These are phyloP conservation scores for Aspergillus olivimuriae DNA, from an alignment of 495 filamentous ascomycete genomes.

Conservation along the genomic window DNA sequence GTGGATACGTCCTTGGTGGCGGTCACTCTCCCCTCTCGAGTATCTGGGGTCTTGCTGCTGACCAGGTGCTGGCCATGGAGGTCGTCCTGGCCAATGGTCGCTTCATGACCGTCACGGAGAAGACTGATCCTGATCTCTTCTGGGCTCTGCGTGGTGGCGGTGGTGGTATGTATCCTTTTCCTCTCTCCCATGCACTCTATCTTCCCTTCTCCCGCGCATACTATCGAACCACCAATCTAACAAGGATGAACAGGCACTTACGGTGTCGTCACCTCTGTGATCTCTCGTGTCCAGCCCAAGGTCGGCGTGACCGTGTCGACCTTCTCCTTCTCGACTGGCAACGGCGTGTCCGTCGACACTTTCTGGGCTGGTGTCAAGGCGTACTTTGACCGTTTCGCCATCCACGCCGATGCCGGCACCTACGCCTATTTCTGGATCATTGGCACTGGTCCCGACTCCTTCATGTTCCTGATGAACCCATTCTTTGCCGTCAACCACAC, in stretches of 20 bases:
- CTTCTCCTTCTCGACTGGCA: conserved; percentile 33
- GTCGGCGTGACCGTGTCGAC: conserved; percentile 32
- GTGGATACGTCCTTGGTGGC: conserved; percentile 39
- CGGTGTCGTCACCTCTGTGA: conserved; percentile 46
- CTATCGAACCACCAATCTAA: too few relatives aligned
- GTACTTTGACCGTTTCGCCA: conserved; percentile 41
- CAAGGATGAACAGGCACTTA: conserved; percentile 42
- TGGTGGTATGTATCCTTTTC: conserved; percentile 9
- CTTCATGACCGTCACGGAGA: conserved; percentile 43
- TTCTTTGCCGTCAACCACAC: conserved; percentile 49
- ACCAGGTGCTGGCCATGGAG: conserved; percentile 39
- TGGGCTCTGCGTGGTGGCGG: conserved; percentile 43
- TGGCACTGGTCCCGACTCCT: conserved; percentile 5
- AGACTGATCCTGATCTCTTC: conserved; percentile 53
- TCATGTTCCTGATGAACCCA: conserved; percentile 36
- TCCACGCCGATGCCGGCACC: conserved; percentile 43
- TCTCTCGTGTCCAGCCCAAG: conserved; percentile 39
- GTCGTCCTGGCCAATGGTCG: conserved; percentile 53
- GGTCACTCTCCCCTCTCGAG: conserved; percentile 27
- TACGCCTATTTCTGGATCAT: conserved; percentile 47
- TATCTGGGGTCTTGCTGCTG: conserved; percentile 26
- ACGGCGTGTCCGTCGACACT: conserved; percentile 27
- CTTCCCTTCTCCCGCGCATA: neutral
- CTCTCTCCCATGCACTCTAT: neutral
- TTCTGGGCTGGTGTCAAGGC: conserved; percentile 46